Evolutionary conservation across 2,329 filamentous ascomycete genomes (phyloP).

Genomic region (Mollisiaceae sp.): DNA sequence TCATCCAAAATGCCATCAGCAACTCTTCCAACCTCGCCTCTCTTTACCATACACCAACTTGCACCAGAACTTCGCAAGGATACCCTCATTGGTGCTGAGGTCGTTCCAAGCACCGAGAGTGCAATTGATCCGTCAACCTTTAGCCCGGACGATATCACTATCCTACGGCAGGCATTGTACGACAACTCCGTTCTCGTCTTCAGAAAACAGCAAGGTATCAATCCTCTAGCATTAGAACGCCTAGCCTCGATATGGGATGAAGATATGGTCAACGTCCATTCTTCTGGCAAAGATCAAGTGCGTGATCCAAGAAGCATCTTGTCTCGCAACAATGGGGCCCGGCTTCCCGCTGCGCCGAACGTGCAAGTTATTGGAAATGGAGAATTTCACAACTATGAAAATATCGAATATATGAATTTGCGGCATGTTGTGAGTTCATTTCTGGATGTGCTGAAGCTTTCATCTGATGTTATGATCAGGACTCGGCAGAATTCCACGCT

Average conservation of each 20-base stretch:
- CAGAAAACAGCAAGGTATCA: constrained; percentile 23
- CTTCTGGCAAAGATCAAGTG: constrained; percentile 13
- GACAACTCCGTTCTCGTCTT: constrained; percentile 26
- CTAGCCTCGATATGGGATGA: constrained; percentile 23
- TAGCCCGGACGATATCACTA: background rate
- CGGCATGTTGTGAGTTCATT: constrained; percentile 10
- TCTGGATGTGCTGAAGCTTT: background rate
- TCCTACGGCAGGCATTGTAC: constrained; percentile 25
- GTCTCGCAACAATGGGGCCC: constrained; percentile 13
- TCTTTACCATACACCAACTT: background rate
- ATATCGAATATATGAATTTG: constrained; percentile 16
- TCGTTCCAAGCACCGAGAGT: background rate
- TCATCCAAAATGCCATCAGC: constrained; percentile 5
- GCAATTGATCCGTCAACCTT: constrained; percentile 1
- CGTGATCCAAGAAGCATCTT: constrained; percentile 24
- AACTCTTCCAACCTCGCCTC: background rate
- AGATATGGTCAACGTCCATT: constrained; percentile 18
- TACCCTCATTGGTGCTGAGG: constrained; percentile 8
- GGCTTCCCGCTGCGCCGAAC: constrained; percentile 8
- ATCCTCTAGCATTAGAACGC: constrained; percentile 16
- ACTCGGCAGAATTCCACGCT: constrained; percentile 23
- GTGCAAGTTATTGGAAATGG: constrained; percentile 25
- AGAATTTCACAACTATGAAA: constrained; percentile 20
- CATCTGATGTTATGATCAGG: background rate
- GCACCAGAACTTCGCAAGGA: background rate